Evolutionary conservation across 139 green algal genomes (phyloP).

Genomic region (Coelastrella sp.): DNA sequence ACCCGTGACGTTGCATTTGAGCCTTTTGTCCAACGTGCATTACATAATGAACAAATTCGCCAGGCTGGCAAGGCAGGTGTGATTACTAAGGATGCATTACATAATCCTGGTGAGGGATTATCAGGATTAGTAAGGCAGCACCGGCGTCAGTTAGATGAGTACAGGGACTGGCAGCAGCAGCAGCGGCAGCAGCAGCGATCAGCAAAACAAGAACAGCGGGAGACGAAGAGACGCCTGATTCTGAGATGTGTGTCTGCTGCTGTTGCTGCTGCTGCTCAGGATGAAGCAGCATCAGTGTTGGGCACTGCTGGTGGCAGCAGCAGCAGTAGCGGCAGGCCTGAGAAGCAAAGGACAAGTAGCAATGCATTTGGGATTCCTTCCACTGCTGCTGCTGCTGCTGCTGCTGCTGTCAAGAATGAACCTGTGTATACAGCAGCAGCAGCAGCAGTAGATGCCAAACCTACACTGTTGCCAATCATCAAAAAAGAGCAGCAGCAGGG

Average conservation of each 20-base stretch:
- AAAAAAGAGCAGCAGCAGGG: background rate
- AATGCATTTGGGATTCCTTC: background rate
- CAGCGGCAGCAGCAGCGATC: background rate
- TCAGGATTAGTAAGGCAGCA: background rate
- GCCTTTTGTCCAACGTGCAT: background rate
- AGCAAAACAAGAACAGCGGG: background rate
- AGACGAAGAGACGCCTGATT: background rate
- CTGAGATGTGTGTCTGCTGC: conserved; percentile 9
- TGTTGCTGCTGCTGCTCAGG: conserved; percentile 2
- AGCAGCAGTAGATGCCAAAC: too few relatives aligned
- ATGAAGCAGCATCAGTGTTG: conserved; percentile 1
- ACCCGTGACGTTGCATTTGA: background rate
- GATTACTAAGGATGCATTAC: background rate
- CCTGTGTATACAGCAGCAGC: background rate
- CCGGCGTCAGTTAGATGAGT: background rate
- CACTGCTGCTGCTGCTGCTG: background rate
- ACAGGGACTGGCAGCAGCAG: background rate
- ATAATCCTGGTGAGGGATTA: background rate
- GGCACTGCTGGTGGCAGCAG: background rate
- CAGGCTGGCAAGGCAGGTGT: background rate
- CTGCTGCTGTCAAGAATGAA: background rate
- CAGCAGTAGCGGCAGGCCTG: background rate
- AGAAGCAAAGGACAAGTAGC: background rate
- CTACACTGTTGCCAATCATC: background rate
- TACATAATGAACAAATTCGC: background rate